Percentiles rank a stretch among this genome's conserved stretches.
Evolutionary conservation across 768 basidiomycete species (phyloP).

Genomic region (Rhodocollybia butyracea): DNA sequence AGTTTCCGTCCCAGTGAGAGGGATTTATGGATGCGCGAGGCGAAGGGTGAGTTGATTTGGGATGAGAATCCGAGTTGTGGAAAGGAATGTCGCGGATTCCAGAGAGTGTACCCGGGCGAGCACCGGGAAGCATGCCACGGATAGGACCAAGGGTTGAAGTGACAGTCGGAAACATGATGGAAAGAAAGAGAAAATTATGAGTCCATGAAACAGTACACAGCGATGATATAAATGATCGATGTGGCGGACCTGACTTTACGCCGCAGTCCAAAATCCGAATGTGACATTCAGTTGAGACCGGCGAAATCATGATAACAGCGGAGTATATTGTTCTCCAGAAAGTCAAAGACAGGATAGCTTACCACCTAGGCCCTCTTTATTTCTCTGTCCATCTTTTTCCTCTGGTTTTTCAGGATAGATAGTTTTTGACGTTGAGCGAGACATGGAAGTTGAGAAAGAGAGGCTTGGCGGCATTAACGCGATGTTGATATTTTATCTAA

Average conservation of each 20-base stretch:
- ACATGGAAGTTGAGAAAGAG: background rate
- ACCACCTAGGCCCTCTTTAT: constrained; percentile 3
- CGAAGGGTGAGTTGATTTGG: background rate
- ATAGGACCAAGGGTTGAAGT: background rate
- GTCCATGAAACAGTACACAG: background rate
- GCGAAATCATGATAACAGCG: no score
- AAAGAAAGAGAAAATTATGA: background rate
- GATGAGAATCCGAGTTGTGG: background rate
- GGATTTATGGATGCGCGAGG: background rate
- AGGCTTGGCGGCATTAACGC: background rate
- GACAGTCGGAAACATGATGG: background rate
- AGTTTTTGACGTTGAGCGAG: background rate
- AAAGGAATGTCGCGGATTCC: background rate
- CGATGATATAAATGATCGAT: no score
- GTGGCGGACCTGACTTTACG: no score
- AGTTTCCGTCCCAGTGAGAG: constrained; percentile 4
- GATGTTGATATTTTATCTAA: background rate
- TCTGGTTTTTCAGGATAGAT: background rate
- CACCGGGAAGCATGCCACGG: constrained; percentile 1
- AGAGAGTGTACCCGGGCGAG: background rate
- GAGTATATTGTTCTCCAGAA: background rate
- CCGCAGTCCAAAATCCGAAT: no score
- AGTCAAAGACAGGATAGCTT: background rate
- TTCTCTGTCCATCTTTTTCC: constrained; percentile 3
- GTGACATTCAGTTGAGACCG: no score